A percentile compares a stretch with the other conserved stretches of the same genome.
phyloP scores from a whole-genome alignment of 805 yeast genomes.

The Huiozyma naganishii region DNA sequence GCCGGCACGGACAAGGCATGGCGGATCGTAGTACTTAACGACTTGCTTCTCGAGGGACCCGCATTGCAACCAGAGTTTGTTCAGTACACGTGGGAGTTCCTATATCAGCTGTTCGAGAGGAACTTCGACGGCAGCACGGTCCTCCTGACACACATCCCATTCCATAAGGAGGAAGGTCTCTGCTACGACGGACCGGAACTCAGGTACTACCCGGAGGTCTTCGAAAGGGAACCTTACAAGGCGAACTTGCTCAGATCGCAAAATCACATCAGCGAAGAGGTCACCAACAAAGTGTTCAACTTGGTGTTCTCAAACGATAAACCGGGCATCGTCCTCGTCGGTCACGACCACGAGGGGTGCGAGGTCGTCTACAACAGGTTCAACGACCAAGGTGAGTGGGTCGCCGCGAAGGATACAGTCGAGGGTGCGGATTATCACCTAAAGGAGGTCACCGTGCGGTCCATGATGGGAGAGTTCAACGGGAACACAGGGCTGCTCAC shows the following conservation, averaged over 20 bases:
- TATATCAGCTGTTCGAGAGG: slow-evolving; percentile 44
- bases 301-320: slow-evolving; percentile 56
- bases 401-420: slow-evolving; percentile 16
- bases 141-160: slow-evolving; percentile 80
- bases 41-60: slow-evolving; percentile 83
- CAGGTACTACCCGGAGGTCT: slow-evolving; percentile 43
- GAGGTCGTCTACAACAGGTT: slow-evolving; percentile 50
- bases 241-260: slow-evolving; percentile 68
- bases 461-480: slow-evolving; percentile 94
- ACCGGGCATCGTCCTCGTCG: slow-evolving; percentile 77
- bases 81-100: slow-evolving; percentile 60
- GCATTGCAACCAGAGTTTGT: slow-evolving; percentile 64
- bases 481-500: slow-evolving; percentile 83
- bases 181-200: slow-evolving; percentile 82
- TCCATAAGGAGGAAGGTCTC: slow-evolving; percentile 69
- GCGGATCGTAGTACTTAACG: slow-evolving; percentile 81
- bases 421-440: slow-evolving; percentile 28
- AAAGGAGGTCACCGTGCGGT: slow-evolving; percentile 73
- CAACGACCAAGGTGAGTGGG: slow-evolving; percentile 39
- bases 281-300: slow-evolving; percentile 57
- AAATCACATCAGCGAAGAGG: slow-evolving; percentile 64
- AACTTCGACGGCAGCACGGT: slow-evolving; percentile 71
- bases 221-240: slow-evolving; percentile 53
- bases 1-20: slow-evolving; percentile 58
- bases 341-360: slow-evolving; percentile 97